Conservation (phyloP, 1,284 basidiomycete genomes). For the Ganoderma meredithae region DNA sequence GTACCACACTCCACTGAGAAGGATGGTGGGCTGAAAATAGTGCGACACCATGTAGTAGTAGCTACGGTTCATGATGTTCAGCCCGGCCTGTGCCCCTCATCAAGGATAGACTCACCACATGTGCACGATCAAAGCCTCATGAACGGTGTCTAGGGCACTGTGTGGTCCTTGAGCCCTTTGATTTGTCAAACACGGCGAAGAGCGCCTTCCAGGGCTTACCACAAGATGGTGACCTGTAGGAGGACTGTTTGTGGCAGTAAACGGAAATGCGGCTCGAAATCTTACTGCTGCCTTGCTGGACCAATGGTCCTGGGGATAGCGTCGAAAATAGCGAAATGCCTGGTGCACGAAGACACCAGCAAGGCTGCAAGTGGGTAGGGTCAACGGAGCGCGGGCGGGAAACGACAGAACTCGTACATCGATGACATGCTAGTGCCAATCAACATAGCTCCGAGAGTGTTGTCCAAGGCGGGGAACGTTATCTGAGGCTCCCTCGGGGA, state of each 20-base stretch:
- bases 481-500: not conserved
- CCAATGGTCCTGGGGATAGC: not conserved
- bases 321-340: too few species aligned
- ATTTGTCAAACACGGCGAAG: too few species aligned
- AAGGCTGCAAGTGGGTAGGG: too few species aligned
- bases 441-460: not conserved
- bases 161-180: not conserved
- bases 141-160: not conserved
- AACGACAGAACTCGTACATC: too few species aligned
- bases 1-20: not conserved
- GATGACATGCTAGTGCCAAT: not conserved
- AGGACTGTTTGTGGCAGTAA: not conserved
- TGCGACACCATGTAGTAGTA: not conserved
- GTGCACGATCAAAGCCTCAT: not conserved
- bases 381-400: too few species aligned
- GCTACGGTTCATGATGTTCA: not conserved
- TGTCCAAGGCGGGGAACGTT: not conserved
- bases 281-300: not conserved
- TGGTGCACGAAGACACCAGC: too few species aligned
- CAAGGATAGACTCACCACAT: not conserved
- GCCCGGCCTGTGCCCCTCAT: not conserved
- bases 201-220: not conserved
- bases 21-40: not conserved
- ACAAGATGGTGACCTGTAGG: not conserved
- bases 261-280: not conserved